Conservation (phyloP, 495 filamentous ascomycete species). For the Penicillium crystallinum region DNA sequence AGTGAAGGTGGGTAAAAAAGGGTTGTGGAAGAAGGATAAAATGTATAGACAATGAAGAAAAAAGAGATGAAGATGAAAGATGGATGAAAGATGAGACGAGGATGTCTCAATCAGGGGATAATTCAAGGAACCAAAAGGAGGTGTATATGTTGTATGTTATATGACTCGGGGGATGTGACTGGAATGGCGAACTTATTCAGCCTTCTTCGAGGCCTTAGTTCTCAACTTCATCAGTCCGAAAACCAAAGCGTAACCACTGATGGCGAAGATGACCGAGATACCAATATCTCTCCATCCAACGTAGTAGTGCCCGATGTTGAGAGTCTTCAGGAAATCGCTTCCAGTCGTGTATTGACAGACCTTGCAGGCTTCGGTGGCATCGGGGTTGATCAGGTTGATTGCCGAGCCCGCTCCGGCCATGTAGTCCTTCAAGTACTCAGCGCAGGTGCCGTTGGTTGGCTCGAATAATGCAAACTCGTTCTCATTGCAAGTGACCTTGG, state of each 20-base stretch:
- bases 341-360: constrained; percentile 51
- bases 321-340: constrained; percentile 34
- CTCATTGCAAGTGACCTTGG: constrained; percentile 48
- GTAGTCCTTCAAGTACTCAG: constrained; percentile 51
- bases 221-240: constrained; percentile 44
- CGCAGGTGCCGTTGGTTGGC: constrained; percentile 50
- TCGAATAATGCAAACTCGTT: constrained; percentile 55
- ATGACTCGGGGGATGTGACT: too few species aligned
- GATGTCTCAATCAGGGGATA: neutral
- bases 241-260: constrained; percentile 45
- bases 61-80: neutral
- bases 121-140: neutral
- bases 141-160: too few species aligned
- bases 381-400: constrained; percentile 46
- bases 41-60: neutral
- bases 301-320: constrained; percentile 39
- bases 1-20: neutral
- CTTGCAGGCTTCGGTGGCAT: constrained; percentile 47
- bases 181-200: constrained; percentile 15
- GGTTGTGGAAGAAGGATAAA: neutral
- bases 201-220: constrained; percentile 41
- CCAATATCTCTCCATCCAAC: constrained; percentile 41
- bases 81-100: neutral
- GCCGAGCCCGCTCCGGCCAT: constrained; percentile 44
- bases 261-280: constrained; percentile 41